Percentiles rank a stretch among this genome's conserved stretches.
phyloP scores from a whole-genome alignment of 495 filamentous ascomycete species.

The Penicillium canariense region DNA sequence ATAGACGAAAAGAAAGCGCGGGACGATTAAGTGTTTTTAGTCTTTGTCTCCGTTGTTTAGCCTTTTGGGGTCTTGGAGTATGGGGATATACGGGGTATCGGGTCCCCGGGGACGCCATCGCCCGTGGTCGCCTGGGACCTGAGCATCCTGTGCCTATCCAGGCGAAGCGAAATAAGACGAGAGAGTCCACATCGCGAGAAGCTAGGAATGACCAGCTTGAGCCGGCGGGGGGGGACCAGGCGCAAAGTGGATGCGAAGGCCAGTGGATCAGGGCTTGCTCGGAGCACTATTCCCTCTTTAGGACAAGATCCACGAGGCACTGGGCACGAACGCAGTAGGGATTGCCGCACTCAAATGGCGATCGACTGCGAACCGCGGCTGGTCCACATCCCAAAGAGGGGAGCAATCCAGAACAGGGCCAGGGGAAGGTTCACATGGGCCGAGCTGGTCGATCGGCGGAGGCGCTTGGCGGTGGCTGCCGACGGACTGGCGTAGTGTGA shows the following conservation, averaged over 20 bases:
- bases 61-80: background rate
- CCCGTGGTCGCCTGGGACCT: background rate
- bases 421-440: slow-evolving; percentile 11
- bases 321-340: slow-evolving; percentile 3
- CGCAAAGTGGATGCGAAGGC: background rate
- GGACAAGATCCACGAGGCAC: slow-evolving; percentile 17
- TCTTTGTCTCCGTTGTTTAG: background rate
- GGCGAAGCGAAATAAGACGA: background rate
- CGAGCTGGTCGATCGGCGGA: slow-evolving; percentile 1
- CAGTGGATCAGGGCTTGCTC: background rate
- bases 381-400: background rate
- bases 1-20: too few relatives aligned
- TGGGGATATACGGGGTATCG: background rate
- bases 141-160: background rate
- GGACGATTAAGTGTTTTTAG: background rate
- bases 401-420: slow-evolving; percentile 6
- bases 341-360: slow-evolving; percentile 26
- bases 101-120: slow-evolving; percentile 1
- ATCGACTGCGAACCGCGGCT: slow-evolving; percentile 30
- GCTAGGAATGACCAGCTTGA: background rate
- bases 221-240: background rate
- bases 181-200: background rate
- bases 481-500: too few relatives aligned
- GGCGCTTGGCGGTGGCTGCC: too few relatives aligned
- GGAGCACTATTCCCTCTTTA: slow-evolving; percentile 21